Base-by-base conservation (phyloP, 768 basidiomycete species). In the Phanerodontia chrysosporium region DNA sequence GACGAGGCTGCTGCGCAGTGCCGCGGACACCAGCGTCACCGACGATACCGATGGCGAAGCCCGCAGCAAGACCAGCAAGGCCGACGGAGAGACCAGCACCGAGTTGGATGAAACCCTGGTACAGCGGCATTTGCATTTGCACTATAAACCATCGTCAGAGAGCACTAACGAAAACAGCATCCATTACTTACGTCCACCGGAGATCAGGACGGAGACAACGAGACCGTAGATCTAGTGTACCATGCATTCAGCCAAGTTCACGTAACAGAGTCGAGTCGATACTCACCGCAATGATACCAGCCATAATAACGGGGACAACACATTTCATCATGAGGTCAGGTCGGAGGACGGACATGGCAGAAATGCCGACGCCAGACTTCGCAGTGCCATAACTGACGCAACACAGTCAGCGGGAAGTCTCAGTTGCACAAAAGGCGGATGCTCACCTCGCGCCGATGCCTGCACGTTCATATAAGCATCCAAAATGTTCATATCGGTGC, bases 261-360 rank as follows among this genome's bases (percentile, higher is more conserved):
- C 22, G 46, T 2, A 29, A 29, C 35, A 12, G 27, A 25, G 22
- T 28, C 24, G 35, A 9, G 56, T 36, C 14, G 51, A 30, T 44
- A 86, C 93, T 65, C 66, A 98, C 96, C 73, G 92, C 96, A 78
- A 98, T 97, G 79, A 98, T 98, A 94, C 96, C 96, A 82, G 96
- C 96, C 96, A 98, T 98, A 76, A 99, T 90, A 73, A 98, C 95
- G 48, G 95, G 95, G 54, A 98, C 86, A 64, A 90, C 88, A 84
- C 90, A 95, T 81, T 89, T 94, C 91, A 98, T 96, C 92, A 98
- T 95, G 68, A 89, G 80, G 80, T 96, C 95, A 53, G 95, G 96
- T 63, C 95, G 87, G 59, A 97, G 86, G 66, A 96, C 92, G 57
- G 95, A 93, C 97, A 97, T 98, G 65, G 97, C 95, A 58, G 94